These are phyloP conservation scores for Dactylellina sp. DNA, from an alignment of 2,329 filamentous ascomycete species.

Conservation along the genomic window DNA sequence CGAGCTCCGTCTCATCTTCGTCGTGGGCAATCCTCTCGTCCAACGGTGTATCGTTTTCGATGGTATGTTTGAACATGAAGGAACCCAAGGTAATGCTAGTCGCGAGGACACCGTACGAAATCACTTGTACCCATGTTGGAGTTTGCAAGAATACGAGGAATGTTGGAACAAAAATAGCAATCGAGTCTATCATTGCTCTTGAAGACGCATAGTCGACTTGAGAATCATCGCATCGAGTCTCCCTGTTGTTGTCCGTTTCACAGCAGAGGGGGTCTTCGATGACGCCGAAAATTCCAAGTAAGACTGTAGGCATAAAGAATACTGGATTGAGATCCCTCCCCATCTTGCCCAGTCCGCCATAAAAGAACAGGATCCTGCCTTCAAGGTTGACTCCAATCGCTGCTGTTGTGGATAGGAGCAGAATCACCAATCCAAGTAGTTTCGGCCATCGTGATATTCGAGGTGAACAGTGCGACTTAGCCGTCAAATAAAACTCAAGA, in stretches of 20 bases:
- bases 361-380: slow-evolving; percentile 8
- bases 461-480: not conserved
- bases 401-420: not conserved
- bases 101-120: slow-evolving; percentile 9
- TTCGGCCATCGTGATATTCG: slow-evolving; percentile 7
- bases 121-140: slow-evolving; percentile 46
- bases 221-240: slow-evolving; percentile 1
- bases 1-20: slow-evolving; percentile 12
- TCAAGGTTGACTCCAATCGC: slow-evolving; percentile 6
- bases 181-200: slow-evolving; percentile 25
- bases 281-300: slow-evolving; percentile 16
- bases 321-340: not conserved
- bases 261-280: not conserved
- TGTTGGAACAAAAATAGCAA: slow-evolving; percentile 15
- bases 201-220: slow-evolving; percentile 17
- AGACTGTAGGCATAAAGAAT: slow-evolving; percentile 23
- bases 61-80: not conserved
- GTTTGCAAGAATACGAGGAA: slow-evolving; percentile 42
- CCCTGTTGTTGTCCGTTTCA: not conserved
- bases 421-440: not conserved
- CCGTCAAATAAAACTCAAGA: slow-evolving; percentile 15
- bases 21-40: not conserved
- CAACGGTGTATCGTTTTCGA: not conserved
- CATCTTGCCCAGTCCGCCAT: slow-evolving; percentile 27
- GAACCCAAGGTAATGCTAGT: not conserved